These are phyloP conservation scores for Pseudodiploospora longispora DNA, from an alignment of 2,329 filamentous ascomycete genomes.

Conservation along the genomic window DNA sequence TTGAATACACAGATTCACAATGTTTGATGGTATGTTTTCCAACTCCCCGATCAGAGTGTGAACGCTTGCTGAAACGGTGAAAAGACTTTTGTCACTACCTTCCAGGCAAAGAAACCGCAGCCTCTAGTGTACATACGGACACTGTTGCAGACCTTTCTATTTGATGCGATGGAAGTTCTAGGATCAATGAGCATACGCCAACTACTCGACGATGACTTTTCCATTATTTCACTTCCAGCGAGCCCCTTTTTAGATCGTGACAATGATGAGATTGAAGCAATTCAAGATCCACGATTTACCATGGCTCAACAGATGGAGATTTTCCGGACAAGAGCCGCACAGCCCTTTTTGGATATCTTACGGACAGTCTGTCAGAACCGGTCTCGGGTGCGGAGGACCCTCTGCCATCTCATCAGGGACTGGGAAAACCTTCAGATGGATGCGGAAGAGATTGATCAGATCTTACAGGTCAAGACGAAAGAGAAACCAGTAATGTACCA, in stretches of 20 bases:
- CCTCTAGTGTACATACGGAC: constrained; percentile 79
- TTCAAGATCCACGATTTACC: constrained; percentile 64
- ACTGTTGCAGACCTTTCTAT: constrained; percentile 67
- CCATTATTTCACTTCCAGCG: constrained; percentile 64
- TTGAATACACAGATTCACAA: constrained; percentile 60
- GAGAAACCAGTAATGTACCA: constrained; percentile 51
- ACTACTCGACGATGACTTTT: constrained; percentile 76
- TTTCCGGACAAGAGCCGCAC: constrained; percentile 51
- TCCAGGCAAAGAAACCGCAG: constrained; percentile 72
- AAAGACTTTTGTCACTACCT: constrained; percentile 64
- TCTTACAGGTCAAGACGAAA: constrained; percentile 52
- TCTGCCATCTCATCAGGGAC: constrained; percentile 73
- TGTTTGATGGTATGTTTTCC: constrained; percentile 53
- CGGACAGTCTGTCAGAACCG: constrained; percentile 83
- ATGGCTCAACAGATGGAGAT: constrained; percentile 67
- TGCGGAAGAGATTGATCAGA: constrained; percentile 66
- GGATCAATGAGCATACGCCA: constrained; percentile 61
- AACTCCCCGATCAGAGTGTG: too few species aligned
- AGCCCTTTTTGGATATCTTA: constrained; percentile 77
- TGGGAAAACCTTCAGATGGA: constrained; percentile 81
- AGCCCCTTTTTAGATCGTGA: constrained; percentile 61
- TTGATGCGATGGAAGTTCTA: constrained; percentile 62
- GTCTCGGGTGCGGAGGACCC: constrained; percentile 78
- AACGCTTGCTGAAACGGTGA: too few species aligned
- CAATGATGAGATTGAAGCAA: constrained; percentile 70